phyloP scores from a whole-genome alignment of 2,329 filamentous ascomycete species.

The Monosporascus sp. region DNA sequence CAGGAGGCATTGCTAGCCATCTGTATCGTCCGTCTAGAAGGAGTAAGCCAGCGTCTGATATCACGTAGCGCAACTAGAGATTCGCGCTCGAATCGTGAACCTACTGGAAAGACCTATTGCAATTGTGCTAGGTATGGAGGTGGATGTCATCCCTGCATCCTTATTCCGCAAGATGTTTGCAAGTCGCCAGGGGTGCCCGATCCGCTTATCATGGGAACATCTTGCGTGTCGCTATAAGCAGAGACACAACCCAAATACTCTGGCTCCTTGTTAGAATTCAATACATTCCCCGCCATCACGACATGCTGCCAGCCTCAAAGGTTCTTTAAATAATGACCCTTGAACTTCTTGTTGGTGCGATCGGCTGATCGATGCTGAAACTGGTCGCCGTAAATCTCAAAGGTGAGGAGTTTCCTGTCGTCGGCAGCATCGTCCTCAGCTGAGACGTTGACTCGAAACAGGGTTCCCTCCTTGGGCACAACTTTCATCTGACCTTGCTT shows the following conservation, averaged over 20 bases:
- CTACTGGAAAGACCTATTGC: no score
- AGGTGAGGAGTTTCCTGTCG: constrained; percentile 47
- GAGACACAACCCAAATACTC: not conserved
- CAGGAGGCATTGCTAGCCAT: no score
- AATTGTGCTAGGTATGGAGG: no score
- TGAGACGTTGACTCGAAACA: constrained; percentile 73
- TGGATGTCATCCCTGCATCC: no score
- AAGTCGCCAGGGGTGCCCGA: no score
- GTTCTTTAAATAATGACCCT: constrained; percentile 71
- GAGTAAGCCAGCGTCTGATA: no score
- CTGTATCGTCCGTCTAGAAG: no score
- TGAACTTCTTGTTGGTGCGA: constrained; percentile 87
- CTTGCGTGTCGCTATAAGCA: no score
- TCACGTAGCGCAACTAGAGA: no score
- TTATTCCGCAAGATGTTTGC: no score
- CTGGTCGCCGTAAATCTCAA: constrained; percentile 84
- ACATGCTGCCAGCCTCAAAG: constrained; percentile 45
- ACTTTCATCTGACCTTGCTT: constrained; percentile 64
- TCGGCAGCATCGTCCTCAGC: constrained; percentile 4
- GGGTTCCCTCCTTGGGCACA: constrained; percentile 84
- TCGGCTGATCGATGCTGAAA: constrained; percentile 80
- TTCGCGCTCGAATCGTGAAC: no score
- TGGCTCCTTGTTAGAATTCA: constrained; percentile 6
- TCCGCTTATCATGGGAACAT: no score
- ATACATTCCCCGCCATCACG: not conserved